Conservation (phyloP, 306 rosid genomes). For the Inga laurina region DNA sequence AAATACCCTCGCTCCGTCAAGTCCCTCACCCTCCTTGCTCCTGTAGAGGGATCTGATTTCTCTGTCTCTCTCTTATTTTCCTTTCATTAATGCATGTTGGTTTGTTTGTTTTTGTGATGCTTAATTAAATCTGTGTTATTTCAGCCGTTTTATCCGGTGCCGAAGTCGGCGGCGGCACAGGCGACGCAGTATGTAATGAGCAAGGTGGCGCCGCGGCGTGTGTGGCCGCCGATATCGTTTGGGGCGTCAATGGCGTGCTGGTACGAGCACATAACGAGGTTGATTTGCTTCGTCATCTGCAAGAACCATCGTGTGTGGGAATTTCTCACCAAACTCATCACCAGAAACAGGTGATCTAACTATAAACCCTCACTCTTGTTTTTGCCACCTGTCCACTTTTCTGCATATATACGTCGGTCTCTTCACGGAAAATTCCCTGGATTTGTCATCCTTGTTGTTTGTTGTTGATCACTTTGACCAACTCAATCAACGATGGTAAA, state of each 20-base stretch:
- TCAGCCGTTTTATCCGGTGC: slow-evolving; percentile 72
- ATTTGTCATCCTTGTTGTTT: background rate
- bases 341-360: slow-evolving; percentile 77
- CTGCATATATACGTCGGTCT: background rate
- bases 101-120: background rate
- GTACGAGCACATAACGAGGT: slow-evolving; percentile 88
- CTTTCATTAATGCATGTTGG: background rate
- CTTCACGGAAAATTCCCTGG: background rate
- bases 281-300: slow-evolving; percentile 81
- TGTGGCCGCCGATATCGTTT: slow-evolving; percentile 78
- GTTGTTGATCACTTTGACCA: background rate
- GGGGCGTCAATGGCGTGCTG: slow-evolving; percentile 90
- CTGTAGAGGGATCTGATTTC: slow-evolving; percentile 36
- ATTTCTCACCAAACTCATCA: slow-evolving; percentile 72
- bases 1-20: slow-evolving; percentile 73
- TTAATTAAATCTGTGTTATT: background rate
- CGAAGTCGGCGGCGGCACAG: slow-evolving; percentile 61
- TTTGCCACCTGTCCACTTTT: background rate
- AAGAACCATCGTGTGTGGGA: slow-evolving; percentile 88
- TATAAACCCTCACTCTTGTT: background rate
- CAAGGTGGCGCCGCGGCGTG: slow-evolving; percentile 83
- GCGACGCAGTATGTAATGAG: slow-evolving; percentile 82
- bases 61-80: background rate
- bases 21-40: slow-evolving; percentile 91
- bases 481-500: background rate